These are phyloP conservation scores for Aspergillus aculeatus DNA, from an alignment of 2,329 filamentous ascomycete species.

Conservation along the genomic window DNA sequence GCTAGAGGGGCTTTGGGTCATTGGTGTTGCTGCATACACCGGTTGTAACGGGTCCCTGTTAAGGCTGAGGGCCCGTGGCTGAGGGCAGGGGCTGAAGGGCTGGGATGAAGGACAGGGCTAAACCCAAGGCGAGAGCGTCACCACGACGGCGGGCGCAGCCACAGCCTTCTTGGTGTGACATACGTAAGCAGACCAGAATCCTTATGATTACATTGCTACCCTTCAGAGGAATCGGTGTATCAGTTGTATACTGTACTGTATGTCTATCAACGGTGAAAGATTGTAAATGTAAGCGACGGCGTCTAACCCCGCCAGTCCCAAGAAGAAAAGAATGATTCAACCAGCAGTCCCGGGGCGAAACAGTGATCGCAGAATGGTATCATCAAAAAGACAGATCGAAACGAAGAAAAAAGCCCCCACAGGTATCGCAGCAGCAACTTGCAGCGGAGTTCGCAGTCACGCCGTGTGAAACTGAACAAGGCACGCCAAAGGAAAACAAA, in stretches of 20 bases:
- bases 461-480: slow-evolving; percentile 22
- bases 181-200: no score
- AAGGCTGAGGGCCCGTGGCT: no score
- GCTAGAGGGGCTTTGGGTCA: no score
- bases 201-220: no score
- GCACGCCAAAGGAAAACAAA: slow-evolving; percentile 22
- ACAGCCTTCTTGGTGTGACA: no score
- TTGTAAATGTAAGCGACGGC: background rate
- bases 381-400: slow-evolving; percentile 29
- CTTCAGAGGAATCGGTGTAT: no score
- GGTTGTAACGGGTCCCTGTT: no score
- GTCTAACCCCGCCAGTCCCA: background rate
- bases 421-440: slow-evolving; percentile 24
- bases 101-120: no score
- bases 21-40: no score
- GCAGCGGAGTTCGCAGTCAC: slow-evolving; percentile 24
- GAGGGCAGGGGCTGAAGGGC: no score
- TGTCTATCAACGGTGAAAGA: background rate
- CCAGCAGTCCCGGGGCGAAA: slow-evolving; percentile 17
- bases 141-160: no score
- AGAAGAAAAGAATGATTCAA: slow-evolving; percentile 22
- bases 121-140: no score
- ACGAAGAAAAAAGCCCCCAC: slow-evolving; percentile 26
- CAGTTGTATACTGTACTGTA: background rate
- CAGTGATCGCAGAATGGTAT: slow-evolving; percentile 37